Base-by-base conservation (phyloP, 495 filamentous ascomycete genomes). In the Penicillium alfredii region DNA sequence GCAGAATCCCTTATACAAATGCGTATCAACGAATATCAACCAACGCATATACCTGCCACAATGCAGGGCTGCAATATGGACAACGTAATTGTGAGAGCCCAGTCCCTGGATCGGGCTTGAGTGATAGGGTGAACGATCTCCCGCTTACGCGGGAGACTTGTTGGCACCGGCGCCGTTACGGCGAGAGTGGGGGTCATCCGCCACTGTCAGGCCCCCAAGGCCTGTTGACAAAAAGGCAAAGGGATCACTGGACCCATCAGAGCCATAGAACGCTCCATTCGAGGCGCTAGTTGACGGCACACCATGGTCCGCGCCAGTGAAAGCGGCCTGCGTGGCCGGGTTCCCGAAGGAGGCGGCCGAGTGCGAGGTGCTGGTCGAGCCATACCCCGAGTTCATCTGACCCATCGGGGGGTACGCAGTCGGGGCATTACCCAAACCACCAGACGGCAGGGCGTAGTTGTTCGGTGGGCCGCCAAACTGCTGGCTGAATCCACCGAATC, bases 331-430 rank as follows among this genome's bases (percentile, higher is more conserved):
- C 19, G 86, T 82, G 28, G 86, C 85, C 20, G 92, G 84, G 65
- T 89, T 93, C 55, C 94, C 89, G 51, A 98, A 97, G 1, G 88
- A 84, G 21, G 86, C 82, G 26, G 84, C 82, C 33, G 88, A 92
- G 57, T 86, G 84, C 18, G 82, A 77, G 33, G 82, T 78, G 47
- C 58, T 63, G 30, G 63, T 56, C 4, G 81, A 82, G 17, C 79
- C 78, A 29, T 82, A 83, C 4, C 71, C 70, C 18, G 84, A 76
- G 51, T 83, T 82, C 20, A 82, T 82, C 56, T 87, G 85, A 15
- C 60, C 59, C 60, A 94, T 76, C 1, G 82, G 82, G 11, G 88
- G 86, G 55, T 94, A 96, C 7, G 81, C 84, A 23, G 76, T 80
- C 12, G 78, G 80, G 29, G 81, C 76, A 39, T 81, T 86, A 42